These are phyloP conservation scores for Diatrype stigma DNA, from an alignment of 2,329 filamentous ascomycete species.

Conservation along the genomic window DNA sequence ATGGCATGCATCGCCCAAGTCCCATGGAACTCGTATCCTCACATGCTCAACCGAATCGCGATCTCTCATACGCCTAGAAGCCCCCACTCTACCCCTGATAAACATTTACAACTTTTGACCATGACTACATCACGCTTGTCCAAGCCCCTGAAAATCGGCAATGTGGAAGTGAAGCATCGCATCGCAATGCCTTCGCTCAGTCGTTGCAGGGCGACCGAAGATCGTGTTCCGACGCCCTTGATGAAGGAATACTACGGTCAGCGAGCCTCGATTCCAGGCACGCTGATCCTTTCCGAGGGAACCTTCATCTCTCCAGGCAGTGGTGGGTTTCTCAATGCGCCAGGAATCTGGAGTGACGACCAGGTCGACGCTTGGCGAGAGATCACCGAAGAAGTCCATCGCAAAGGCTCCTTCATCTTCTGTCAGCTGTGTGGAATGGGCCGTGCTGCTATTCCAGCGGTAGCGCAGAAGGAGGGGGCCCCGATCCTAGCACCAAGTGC, in stretches of 20 bases:
- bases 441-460: conserved; percentile 37
- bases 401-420: conserved; percentile 53
- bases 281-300: conserved; percentile 52
- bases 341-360: conserved; percentile 49
- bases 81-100: too few relatives aligned
- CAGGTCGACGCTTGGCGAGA: conserved; percentile 53
- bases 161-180: conserved; percentile 18
- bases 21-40: too few relatives aligned
- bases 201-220: conserved; percentile 40
- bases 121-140: conserved; percentile 20
- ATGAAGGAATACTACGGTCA: conserved; percentile 28
- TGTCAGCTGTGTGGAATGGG: conserved; percentile 56
- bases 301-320: conserved; percentile 44
- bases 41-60: too few relatives aligned
- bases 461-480: conserved; percentile 9
- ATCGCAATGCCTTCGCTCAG: conserved; percentile 45
- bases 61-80: too few relatives aligned
- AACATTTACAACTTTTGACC: background rate
- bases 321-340: conserved; percentile 43
- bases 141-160: conserved; percentile 20
- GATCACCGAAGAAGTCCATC: conserved; percentile 55
- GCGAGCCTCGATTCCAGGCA: conserved; percentile 21
- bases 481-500: conserved; percentile 25
- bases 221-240: conserved; percentile 35
- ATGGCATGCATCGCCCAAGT: too few relatives aligned